Percentiles rank a stretch among this genome's conserved stretches.
These are phyloP conservation scores for Mallotus nudiflorus DNA, from an alignment of 345 rosid species.

Conservation along the genomic window DNA sequence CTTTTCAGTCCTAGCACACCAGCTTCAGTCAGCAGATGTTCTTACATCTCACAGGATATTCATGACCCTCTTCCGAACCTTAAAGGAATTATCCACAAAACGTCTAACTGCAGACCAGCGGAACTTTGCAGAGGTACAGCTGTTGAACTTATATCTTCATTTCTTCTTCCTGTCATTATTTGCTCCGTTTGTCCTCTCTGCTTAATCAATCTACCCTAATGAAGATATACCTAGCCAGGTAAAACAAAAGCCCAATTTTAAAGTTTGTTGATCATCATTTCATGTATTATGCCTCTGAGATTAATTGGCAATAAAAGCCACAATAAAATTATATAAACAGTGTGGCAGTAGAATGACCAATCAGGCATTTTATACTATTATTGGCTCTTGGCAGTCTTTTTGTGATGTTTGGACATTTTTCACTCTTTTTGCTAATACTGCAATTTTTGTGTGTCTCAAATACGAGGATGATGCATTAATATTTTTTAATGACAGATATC, in stretches of 20 bases:
- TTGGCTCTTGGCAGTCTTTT: not conserved
- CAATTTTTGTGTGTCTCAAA: not conserved
- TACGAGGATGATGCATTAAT: conserved; percentile 15
- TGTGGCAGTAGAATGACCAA: not conserved
- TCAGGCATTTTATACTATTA: not conserved
- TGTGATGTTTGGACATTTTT: not conserved
- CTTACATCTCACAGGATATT: conserved; percentile 88
- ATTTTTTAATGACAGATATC: conserved; percentile 66
- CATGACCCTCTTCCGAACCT: conserved; percentile 82
- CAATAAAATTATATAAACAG: not conserved
- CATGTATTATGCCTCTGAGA: not conserved
- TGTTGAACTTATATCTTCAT: not conserved
- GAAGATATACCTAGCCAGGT: not conserved
- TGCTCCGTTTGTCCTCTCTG: not conserved
- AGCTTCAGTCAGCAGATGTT: conserved; percentile 78
- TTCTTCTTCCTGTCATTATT: too few relatives aligned
- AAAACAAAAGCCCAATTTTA: not conserved
- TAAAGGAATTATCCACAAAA: conserved; percentile 92
- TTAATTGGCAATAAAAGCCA: not conserved
- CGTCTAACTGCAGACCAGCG: conserved; percentile 88
- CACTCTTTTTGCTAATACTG: not conserved
- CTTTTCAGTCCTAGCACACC: conserved; percentile 74
- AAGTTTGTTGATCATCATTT: not conserved
- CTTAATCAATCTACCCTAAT: not conserved
- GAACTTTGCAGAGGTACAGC: conserved; percentile 71